Percentiles rank a stretch among this genome's conserved stretches.
Conservation (phyloP, 2,329 filamentous ascomycete genomes). For the Rhynchosporium agropyri region DNA sequence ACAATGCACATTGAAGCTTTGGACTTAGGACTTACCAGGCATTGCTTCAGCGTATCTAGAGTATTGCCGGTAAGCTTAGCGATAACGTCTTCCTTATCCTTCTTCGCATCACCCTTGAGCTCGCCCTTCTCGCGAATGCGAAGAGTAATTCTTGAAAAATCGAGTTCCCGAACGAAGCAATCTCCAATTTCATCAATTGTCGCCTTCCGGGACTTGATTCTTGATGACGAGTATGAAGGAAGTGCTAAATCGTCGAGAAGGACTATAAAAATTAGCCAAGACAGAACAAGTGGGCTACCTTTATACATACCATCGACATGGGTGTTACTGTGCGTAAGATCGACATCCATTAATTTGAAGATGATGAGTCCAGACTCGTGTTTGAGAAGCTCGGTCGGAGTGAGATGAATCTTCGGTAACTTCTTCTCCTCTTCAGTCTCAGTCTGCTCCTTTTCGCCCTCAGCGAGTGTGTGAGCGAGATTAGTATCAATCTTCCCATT, state of each 20-base stretch:
- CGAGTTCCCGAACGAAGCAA: conserved; percentile 94
- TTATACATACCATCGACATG: conserved; percentile 62
- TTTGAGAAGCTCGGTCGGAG: conserved; percentile 76
- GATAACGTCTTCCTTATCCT: conserved; percentile 71
- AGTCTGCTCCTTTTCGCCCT: conserved; percentile 48
- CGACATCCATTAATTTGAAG: conserved; percentile 90
- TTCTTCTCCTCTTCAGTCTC: conserved; percentile 50
- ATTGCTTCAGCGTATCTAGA: conserved; percentile 83
- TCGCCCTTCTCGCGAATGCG: conserved; percentile 82
- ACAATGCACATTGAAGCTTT: background rate
- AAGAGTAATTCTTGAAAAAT: conserved; percentile 90
- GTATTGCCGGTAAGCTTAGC: conserved; percentile 85
- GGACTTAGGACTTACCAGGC: conserved; percentile 69
- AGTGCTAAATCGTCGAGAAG: conserved; percentile 95
- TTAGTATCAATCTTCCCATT: conserved; percentile 33
- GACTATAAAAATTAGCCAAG: conserved; percentile 47
- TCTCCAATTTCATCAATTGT: conserved; percentile 93
- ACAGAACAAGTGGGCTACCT: background rate
- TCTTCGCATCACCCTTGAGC: conserved; percentile 66
- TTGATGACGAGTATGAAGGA: conserved; percentile 81
- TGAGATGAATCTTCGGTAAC: conserved; percentile 76
- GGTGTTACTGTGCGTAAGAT: conserved; percentile 74
- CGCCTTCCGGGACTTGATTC: conserved; percentile 67
- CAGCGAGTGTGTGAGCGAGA: conserved; percentile 37
- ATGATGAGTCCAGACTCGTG: conserved; percentile 92